Percentiles rank a stretch among this genome's conserved stretches.
These are phyloP conservation scores for Diaporthe amygdali DNA, from an alignment of 2,329 filamentous ascomycete genomes.

Conservation along the genomic window DNA sequence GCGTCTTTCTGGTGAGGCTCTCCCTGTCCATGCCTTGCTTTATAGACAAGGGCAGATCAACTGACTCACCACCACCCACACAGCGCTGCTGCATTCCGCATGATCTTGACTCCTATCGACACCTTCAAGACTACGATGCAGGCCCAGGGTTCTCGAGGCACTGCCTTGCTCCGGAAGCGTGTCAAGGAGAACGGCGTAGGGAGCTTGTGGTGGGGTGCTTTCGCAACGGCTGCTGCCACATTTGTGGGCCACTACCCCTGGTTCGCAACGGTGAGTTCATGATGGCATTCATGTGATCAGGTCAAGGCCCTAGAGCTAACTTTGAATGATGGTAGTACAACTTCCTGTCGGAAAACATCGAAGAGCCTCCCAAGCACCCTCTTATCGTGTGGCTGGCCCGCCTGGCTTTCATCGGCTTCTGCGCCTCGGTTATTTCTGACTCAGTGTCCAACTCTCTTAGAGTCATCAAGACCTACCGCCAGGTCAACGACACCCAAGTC, in stretches of 20 bases:
- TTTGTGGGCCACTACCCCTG: conserved; percentile 56
- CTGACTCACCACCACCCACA: not conserved
- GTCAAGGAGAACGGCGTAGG: conserved; percentile 49
- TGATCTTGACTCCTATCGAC: conserved; percentile 53
- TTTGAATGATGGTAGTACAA: conserved; percentile 43
- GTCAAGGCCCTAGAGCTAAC: not conserved
- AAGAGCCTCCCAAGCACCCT: conserved; percentile 45
- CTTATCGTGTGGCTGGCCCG: conserved; percentile 48
- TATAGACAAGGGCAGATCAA: not conserved
- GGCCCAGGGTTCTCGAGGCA: conserved; percentile 50
- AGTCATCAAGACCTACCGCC: conserved; percentile 55
- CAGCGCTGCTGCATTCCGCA: conserved; percentile 51
- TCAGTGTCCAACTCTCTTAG: conserved; percentile 52
- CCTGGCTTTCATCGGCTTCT: conserved; percentile 48
- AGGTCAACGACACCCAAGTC: conserved; percentile 53
- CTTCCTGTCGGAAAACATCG: conserved; percentile 42
- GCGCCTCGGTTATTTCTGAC: conserved; percentile 50
- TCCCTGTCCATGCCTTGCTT: not conserved
- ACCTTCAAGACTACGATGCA: conserved; percentile 57
- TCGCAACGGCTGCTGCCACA: conserved; percentile 53
- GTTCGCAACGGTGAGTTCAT: conserved; percentile 48
- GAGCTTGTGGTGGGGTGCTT: conserved; percentile 55
- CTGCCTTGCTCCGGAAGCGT: conserved; percentile 46
- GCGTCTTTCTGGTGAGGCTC: conserved; percentile 46
- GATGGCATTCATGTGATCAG: no score